These are phyloP conservation scores for Byssochlamys sp. DNA, from an alignment of 2,329 filamentous ascomycete genomes.

Conservation along the genomic window DNA sequence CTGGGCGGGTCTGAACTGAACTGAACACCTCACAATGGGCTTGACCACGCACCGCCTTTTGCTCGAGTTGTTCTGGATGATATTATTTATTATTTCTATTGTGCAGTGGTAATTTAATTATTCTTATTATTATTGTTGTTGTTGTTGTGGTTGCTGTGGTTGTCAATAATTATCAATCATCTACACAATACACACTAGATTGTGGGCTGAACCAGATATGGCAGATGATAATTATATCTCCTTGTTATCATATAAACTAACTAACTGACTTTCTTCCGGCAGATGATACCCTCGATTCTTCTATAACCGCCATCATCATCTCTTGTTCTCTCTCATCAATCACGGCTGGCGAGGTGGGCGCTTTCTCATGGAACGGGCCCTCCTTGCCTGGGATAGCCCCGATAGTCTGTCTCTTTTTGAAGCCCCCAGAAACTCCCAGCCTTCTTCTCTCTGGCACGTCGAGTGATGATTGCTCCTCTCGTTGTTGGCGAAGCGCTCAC, in stretches of 20 bases:
- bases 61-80: not conserved
- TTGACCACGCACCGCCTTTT: not conserved
- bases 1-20: constrained; percentile 2
- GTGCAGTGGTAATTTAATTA: too few relatives aligned
- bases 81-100: too few relatives aligned
- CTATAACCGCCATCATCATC: too few relatives aligned
- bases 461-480: not conserved
- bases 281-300: too few relatives aligned
- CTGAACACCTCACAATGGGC: not conserved
- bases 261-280: too few relatives aligned
- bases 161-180: not conserved
- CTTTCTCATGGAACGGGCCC: not conserved
- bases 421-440: not conserved
- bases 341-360: not conserved
- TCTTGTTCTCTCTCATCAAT: too few relatives aligned
- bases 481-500: not conserved
- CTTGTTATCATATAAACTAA: too few relatives aligned
- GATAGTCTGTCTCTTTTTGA: not conserved
- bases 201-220: too few relatives aligned
- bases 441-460: not conserved
- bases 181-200: not conserved
- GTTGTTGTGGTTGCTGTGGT: not conserved
- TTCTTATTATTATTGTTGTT: too few relatives aligned
- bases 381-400: not conserved
- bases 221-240: too few relatives aligned